A percentile compares a stretch with the other conserved stretches of the same genome.
phyloP scores from a whole-genome alignment of 768 basidiomycete genomes.

The Cubamyces sp. region DNA sequence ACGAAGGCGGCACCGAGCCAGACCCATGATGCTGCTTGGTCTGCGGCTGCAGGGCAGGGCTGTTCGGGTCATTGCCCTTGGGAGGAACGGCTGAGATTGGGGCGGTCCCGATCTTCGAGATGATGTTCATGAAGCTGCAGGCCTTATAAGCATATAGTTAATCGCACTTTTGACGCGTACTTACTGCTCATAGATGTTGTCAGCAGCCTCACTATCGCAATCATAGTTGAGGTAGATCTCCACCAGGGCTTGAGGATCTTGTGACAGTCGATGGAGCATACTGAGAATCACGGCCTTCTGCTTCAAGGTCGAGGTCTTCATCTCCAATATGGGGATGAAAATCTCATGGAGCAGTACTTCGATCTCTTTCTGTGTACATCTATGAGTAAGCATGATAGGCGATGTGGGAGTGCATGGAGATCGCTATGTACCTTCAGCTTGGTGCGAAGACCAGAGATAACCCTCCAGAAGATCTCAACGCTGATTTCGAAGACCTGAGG shows the following conservation, averaged over 20 bases:
- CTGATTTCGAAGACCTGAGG: constrained; percentile 97
- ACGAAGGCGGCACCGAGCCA: constrained; percentile 56
- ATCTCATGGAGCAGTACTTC: constrained; percentile 98
- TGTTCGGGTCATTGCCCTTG: constrained; percentile 59
- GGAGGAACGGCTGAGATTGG: constrained; percentile 51
- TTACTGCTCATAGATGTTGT: constrained; percentile 97
- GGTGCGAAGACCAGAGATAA: constrained; percentile 90
- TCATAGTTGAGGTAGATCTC: constrained; percentile 99
- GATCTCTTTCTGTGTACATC: constrained; percentile 84
- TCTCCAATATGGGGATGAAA: constrained; percentile 97
- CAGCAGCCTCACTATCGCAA: constrained; percentile 91
- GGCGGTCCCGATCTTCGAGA: constrained; percentile 85
- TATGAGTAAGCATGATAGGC: constrained; percentile 18
- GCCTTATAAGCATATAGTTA: neutral
- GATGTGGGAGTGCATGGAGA: neutral
- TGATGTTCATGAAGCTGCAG: constrained; percentile 86
- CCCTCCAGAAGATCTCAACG: constrained; percentile 98
- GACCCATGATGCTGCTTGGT: constrained; percentile 46
- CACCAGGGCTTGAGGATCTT: constrained; percentile 96
- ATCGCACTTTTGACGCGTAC: constrained; percentile 33
- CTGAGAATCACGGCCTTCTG: constrained; percentile 93
- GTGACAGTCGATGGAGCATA: constrained; percentile 86
- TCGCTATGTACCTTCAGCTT: constrained; percentile 81
- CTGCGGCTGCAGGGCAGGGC: constrained; percentile 61
- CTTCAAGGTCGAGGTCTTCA: constrained; percentile 93